These are phyloP conservation scores for Mycena galopus DNA, from an alignment of 768 basidiomycete species.

Conservation along the genomic window DNA sequence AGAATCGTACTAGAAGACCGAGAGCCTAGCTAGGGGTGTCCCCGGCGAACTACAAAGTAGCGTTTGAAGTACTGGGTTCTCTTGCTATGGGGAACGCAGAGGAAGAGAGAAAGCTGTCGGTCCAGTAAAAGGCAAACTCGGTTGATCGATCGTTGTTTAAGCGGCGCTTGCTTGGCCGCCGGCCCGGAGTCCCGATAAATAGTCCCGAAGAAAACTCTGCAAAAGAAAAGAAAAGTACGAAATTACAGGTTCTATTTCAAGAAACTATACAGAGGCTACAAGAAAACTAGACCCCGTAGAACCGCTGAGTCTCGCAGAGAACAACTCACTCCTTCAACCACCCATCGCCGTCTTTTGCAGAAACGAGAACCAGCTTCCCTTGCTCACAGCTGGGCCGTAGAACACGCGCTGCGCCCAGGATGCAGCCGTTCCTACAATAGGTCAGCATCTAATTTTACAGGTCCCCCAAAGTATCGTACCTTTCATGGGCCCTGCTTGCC, in stretches of 20 bases:
- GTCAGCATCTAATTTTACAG: background rate
- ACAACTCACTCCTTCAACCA: background rate
- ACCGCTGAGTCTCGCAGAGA: too few species aligned
- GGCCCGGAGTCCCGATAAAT: too few species aligned
- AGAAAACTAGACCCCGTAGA: too few species aligned
- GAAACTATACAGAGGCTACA: too few species aligned
- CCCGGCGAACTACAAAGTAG: background rate
- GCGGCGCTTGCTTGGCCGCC: too few species aligned
- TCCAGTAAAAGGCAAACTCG: background rate
- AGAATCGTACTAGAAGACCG: background rate
- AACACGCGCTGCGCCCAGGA: constrained; percentile 52
- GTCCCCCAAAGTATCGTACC: constrained; percentile 32
- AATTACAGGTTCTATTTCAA: too few species aligned
- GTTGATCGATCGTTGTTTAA: too few species aligned
- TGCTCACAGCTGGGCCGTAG: constrained; percentile 46
- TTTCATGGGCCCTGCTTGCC: constrained; percentile 48
- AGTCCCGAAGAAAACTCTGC: too few species aligned
- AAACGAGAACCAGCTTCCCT: constrained; percentile 50
- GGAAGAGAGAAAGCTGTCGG: background rate
- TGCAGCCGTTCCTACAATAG: constrained; percentile 50
- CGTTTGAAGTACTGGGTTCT: background rate
- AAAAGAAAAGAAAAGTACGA: too few species aligned
- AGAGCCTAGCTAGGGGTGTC: background rate
- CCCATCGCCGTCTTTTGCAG: background rate
- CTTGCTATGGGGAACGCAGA: background rate